Base-by-base conservation (phyloP, 805 yeast genomes). In the Saccharomycopsis sp. region DNA sequence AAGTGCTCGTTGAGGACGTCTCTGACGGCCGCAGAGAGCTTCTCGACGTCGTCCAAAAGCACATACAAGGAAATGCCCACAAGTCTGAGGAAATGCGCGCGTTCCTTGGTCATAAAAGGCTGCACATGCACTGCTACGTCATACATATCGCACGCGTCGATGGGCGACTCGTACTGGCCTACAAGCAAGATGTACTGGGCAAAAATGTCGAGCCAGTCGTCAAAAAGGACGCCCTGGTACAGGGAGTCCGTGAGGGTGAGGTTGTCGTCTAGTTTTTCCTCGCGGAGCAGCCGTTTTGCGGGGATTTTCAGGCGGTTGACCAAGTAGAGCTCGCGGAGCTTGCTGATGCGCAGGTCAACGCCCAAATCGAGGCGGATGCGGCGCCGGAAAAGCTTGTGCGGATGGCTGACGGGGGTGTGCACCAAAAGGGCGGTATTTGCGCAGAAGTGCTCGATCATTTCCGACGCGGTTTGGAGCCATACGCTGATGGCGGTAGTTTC, bases 381-480 rank as follows among this genome's bases (percentile, higher is more conserved):
- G 14, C 34, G n/a, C 50, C 80, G 74, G 12, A 86, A 76, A 24
- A 83, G 82, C 16, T 91, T 91, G 52, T 81, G 82, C 67, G 88
- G 88, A 20, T 79, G 77, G 54, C 85, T 82, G 12, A 84, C 84
- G 57, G 20, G 48, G 65, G 89, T 95, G 53, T 83, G 78, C 1
- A 91, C 87, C 66, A 89, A 91, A 63, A 94, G 89, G 64, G 83
- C 83, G 61, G 85, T 79, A 12, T 89, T 90, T 57, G 84, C 80
- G 24, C 87, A 82, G 67, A 94, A 91, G 60, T 88, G 82, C 66
- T 91, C 96, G 48, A 92, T 82, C 54, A 94, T 76, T 63, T 87
- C 96, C 1, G 89, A 80, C 0, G 92, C 97, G 3, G 84, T 74
- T 60, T 89, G 89, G 63, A 89, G 78, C 98, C 98, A 94, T 1